phyloP scores from a whole-genome alignment of 1,139 yeast species.

The Diutina neorugosa region DNA sequence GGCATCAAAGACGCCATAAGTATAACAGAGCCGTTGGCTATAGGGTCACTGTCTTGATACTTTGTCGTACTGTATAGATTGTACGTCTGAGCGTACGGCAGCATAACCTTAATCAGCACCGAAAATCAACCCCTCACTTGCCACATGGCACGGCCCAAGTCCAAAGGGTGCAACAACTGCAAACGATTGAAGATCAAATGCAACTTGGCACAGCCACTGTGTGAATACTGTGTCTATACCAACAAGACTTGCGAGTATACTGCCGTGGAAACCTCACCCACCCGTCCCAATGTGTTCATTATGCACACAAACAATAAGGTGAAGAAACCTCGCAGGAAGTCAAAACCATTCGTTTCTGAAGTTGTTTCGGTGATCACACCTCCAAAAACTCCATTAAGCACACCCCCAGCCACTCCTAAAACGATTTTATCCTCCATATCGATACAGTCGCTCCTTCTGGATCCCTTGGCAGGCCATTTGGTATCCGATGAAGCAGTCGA shows the following conservation, averaged over 20 bases:
- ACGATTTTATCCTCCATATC: background rate
- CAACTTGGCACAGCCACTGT: background rate
- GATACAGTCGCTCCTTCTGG: background rate
- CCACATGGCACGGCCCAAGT: slow-evolving; percentile 1
- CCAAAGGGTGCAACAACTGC: slow-evolving; percentile 1
- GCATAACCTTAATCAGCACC: background rate
- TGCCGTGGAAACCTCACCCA: background rate
- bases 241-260: background rate
- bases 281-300: background rate
- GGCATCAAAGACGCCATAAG: too few species aligned
- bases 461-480: background rate
- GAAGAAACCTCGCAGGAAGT: background rate
- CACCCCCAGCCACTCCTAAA: background rate
- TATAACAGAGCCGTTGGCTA: too few species aligned
- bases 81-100: background rate
- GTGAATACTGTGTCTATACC: slow-evolving; percentile 2
- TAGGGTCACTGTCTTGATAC: too few species aligned
- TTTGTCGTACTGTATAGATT: too few species aligned
- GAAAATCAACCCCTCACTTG: background rate
- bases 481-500: background rate
- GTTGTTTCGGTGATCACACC: background rate
- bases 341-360: background rate
- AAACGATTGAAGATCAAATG: slow-evolving; percentile 1
- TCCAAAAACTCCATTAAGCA: background rate
- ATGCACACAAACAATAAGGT: background rate